A percentile compares a stretch with the other conserved stretches of the same genome.
Conservation (phyloP, 164 flowering plant species). For the Buxus sempervirens region DNA sequence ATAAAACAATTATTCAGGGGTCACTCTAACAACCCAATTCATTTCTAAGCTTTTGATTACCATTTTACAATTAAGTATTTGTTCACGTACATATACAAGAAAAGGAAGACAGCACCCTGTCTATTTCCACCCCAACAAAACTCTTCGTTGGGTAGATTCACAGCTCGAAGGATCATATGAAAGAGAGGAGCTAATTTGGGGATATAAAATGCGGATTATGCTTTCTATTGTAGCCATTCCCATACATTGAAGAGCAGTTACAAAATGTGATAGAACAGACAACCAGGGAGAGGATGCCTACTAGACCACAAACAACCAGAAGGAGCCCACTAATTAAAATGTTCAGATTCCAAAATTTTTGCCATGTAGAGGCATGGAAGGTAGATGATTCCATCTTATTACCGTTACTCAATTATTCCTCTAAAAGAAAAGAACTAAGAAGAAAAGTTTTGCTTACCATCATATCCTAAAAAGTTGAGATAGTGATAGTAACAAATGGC, state of each 20-base stretch:
- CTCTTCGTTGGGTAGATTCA: no score
- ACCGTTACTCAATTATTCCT: not conserved
- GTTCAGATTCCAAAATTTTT: not conserved
- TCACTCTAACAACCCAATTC: no score
- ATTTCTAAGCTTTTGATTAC: no score
- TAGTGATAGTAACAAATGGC: conserved; percentile 90
- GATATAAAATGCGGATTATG: no score
- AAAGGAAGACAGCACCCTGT: not conserved
- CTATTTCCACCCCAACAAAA: not conserved
- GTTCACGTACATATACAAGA: not conserved
- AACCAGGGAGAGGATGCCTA: not conserved
- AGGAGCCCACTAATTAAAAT: not conserved
- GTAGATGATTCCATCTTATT: not conserved
- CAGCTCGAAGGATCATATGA: no score
- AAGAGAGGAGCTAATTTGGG: no score
- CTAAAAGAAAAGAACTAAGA: not conserved
- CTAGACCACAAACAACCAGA: not conserved
- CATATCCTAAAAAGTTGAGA: conserved; percentile 96
- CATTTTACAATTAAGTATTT: no score
- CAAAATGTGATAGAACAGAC: not conserved
- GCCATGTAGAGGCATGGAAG: not conserved
- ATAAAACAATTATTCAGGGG: no score
- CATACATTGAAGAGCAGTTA: not conserved
- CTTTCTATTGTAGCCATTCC: not conserved
- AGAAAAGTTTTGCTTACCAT: conserved; percentile 52